Base-by-base conservation (phyloP, 306 rosid genomes). In the Calophaca sinica region DNA sequence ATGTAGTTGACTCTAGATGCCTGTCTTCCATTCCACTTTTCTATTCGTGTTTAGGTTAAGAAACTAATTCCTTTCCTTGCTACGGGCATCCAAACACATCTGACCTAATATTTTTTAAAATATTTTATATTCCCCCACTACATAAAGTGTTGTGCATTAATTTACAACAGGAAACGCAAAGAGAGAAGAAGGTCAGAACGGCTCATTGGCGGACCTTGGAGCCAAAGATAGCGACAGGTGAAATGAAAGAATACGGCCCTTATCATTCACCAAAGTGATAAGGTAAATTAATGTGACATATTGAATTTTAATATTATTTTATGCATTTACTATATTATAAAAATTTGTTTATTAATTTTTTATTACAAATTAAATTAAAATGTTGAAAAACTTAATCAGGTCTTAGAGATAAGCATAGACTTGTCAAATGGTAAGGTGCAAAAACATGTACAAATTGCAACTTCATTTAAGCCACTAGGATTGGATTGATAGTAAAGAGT, bases 201-300 rank as follows among this genome's bases (percentile, higher is more conserved):
- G 42, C 71, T 62, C 52, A 20, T 48, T 62, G 29, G 62, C 6
- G 39, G 50, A 48, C 41, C 78, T 58, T 58, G 44, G 68, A 60
- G 77, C 59, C 68, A 57, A 42, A 1, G 20, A 72, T 29, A 26
- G 39, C 8, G 9, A 68, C 7, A 42, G 45, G n/a, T 20, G 5
- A 70, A 35, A 20, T 4, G 12, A 13, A 4, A 45, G 5, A 6
- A 26, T 20, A n/a, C 45, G 50, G 26, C 61, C 69, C 60, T 59
- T 46, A 32, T 1, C 26, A 20, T 20, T 20, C 26, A 0, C 26
- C 26, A 20, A 20, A 20, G 26, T 35, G 38, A 35, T 35, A 35
- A 4, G 38, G 38, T 3, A 2, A 4, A 35, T 35, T 4, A 35
- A 35, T 35, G 38, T 35, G 38, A 20, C 26, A 20, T 20, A 20